phyloP scores from a whole-genome alignment of 495 filamentous ascomycete genomes.

The Hyaloscypha bicolor region DNA sequence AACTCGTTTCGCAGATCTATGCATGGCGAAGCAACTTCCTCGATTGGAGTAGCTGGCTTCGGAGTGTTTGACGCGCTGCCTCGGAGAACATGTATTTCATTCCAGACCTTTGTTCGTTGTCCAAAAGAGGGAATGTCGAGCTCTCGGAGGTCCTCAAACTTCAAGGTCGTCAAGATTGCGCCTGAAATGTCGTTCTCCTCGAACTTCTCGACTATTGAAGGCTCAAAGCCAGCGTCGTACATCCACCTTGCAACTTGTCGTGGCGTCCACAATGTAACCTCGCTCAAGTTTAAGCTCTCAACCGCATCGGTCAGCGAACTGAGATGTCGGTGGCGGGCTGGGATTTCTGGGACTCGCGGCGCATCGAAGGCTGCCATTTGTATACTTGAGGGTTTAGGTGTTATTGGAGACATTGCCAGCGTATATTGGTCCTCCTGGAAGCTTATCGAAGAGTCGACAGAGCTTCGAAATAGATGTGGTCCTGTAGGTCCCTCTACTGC shows the following conservation, averaged over 20 bases:
- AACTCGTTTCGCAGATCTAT: constrained; percentile 22
- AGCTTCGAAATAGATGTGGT: constrained; percentile 84
- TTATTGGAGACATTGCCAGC: constrained; percentile 67
- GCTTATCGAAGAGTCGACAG: constrained; percentile 41
- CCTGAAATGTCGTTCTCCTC: constrained; percentile 89
- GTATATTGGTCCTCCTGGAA: constrained; percentile 59
- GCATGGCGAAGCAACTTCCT: constrained; percentile 43
- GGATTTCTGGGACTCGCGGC: constrained; percentile 28
- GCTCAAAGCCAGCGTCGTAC: constrained; percentile 70
- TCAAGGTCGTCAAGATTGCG: constrained; percentile 77
- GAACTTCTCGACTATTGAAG: constrained; percentile 77
- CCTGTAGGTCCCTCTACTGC: constrained; percentile 78
- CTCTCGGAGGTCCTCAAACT: constrained; percentile 92
- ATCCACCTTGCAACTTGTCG: constrained; percentile 82
- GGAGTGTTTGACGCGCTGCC: constrained; percentile 59
- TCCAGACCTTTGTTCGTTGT: constrained; percentile 83
- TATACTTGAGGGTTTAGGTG: constrained; percentile 38
- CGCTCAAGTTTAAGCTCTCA: constrained; percentile 56
- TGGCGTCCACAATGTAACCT: constrained; percentile 67
- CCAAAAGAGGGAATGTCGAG: constrained; percentile 93
- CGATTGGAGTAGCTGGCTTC: constrained; percentile 56
- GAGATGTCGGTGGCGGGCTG: constrained; percentile 36
- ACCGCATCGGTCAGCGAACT: constrained; percentile 43
- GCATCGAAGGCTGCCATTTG: constrained; percentile 35
- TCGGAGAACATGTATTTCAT: constrained; percentile 73